phyloP scores from a whole-genome alignment of 169 alveolate species.

The Eimeria sp. region DNA sequence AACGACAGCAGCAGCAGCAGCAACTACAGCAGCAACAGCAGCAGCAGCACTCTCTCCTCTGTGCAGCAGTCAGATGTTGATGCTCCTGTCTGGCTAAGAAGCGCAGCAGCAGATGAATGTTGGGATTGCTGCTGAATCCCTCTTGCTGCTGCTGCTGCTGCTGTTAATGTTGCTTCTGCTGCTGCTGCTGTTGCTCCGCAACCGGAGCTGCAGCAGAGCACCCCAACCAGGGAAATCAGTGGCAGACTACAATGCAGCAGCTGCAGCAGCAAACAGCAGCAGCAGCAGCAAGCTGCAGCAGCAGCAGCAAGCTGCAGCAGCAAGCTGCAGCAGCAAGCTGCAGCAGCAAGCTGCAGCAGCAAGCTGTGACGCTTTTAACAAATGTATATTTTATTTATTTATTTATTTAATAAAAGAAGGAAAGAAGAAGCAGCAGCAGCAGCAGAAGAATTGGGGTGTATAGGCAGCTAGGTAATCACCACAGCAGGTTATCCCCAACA shows the following conservation, averaged over 20 bases:
- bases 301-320: no score
- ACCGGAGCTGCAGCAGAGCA: no score
- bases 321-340: neutral
- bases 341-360: no score
- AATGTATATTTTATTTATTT: no score
- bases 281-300: no score
- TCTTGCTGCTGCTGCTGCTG: neutral
- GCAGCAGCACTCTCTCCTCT: slow-evolving; percentile 43
- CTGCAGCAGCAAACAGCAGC: neutral
- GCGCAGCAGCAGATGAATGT: neutral
- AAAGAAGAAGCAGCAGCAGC: no score
- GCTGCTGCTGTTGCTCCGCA: neutral
- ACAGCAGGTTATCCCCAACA: no score
- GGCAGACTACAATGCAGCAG: neutral
- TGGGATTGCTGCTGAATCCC: neutral
- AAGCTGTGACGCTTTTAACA: neutral
- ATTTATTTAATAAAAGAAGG: no score
- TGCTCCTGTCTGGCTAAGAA: neutral
- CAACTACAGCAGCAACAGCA: neutral
- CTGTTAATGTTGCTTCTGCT: neutral
- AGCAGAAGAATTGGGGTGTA: neutral
- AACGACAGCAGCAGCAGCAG: neutral
- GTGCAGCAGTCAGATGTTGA: neutral
- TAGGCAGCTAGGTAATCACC: no score
- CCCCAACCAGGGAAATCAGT: no score